These are phyloP conservation scores for Pseudognaphalium luteoalbum DNA, from an alignment of 129 eudicot genomes.

Conservation along the genomic window DNA sequence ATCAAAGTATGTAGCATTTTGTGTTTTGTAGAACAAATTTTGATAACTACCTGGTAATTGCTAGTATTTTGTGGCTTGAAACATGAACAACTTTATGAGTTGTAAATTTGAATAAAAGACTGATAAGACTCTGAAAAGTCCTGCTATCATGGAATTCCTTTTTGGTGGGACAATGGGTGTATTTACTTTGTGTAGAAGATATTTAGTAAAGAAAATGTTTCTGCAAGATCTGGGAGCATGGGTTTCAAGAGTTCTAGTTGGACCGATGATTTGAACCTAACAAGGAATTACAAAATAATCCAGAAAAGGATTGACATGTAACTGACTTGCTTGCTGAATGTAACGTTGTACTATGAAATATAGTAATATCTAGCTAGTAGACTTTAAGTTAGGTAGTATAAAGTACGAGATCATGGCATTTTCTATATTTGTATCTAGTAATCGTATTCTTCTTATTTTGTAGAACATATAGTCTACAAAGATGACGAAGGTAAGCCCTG, in stretches of 20 bases:
- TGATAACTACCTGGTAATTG: background rate
- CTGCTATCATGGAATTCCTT: background rate
- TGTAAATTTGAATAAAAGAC: background rate
- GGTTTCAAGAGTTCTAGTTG: conserved; percentile 5
- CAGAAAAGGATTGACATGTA: background rate
- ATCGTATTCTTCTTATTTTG: conserved; percentile 1
- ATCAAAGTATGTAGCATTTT: background rate
- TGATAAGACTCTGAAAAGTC: background rate
- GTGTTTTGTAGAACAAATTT: background rate
- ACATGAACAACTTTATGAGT: background rate
- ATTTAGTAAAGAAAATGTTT: background rate
- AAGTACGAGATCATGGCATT: background rate
- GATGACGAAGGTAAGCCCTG: conserved; percentile 96
- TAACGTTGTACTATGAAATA: background rate
- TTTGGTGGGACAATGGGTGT: background rate
- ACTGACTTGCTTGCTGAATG: background rate
- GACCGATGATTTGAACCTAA: conserved; percentile 2
- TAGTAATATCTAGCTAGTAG: conserved; percentile 2
- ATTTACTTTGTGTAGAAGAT: background rate
- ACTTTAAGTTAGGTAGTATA: background rate
- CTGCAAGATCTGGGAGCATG: background rate
- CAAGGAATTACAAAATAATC: conserved; percentile 9
- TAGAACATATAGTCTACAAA: conserved; percentile 31
- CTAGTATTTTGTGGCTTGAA: background rate
- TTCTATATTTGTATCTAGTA: background rate